These are phyloP conservation scores for Citrus maxima DNA, from an alignment of 345 rosid species.

Conservation along the genomic window DNA sequence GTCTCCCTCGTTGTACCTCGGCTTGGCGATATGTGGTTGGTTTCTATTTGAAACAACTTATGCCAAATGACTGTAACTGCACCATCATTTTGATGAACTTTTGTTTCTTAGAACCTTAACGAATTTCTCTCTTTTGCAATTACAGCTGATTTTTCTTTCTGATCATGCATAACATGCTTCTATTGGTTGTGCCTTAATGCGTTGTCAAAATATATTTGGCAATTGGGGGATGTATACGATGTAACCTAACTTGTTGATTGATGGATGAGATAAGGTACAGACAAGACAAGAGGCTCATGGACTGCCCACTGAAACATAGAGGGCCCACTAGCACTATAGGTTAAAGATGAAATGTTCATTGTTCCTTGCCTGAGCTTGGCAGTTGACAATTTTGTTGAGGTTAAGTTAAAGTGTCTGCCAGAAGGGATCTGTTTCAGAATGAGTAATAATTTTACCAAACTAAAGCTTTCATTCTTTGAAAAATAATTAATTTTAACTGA, in stretches of 20 bases:
- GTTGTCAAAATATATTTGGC: background rate
- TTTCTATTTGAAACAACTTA: constrained; percentile 6
- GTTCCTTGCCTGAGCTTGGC: background rate
- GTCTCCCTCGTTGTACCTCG: constrained; percentile 81
- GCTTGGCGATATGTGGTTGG: constrained; percentile 89
- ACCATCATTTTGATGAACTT: constrained; percentile 13
- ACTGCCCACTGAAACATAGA: background rate
- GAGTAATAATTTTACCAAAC: background rate
- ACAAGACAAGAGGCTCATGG: background rate
- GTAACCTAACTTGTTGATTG: background rate
- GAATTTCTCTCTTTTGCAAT: background rate
- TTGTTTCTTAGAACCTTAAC: background rate
- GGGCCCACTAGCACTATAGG: background rate
- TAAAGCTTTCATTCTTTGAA: background rate
- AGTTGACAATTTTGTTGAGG: background rate
- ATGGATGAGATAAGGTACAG: background rate
- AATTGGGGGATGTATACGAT: background rate
- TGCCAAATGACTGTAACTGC: constrained; percentile 8
- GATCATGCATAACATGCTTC: background rate
- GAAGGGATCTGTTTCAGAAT: background rate
- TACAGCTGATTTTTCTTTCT: background rate
- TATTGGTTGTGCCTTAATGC: background rate
- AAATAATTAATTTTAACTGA: background rate
- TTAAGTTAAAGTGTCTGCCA: background rate
- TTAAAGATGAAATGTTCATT: background rate